These are phyloP conservation scores for Diutina mesorugosa DNA, from an alignment of 1,139 yeast genomes.

Conservation along the genomic window DNA sequence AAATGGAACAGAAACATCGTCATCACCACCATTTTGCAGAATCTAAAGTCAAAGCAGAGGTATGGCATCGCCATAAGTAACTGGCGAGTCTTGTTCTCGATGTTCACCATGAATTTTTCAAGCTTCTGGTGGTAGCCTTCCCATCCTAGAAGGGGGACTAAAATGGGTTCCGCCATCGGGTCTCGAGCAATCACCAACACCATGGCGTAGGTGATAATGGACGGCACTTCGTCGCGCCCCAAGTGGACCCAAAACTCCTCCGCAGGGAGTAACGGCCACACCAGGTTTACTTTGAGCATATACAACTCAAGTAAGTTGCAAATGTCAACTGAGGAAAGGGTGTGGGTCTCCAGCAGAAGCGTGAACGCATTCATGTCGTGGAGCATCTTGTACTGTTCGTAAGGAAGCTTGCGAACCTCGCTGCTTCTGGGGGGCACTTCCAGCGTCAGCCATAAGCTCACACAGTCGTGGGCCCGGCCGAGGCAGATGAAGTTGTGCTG, in stretches of 20 bases:
- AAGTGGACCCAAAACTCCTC: constrained; percentile 17
- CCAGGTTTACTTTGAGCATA: constrained; percentile 19
- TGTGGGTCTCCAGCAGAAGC: constrained; percentile 13
- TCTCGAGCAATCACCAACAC: constrained; percentile 18
- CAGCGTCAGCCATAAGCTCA: not conserved
- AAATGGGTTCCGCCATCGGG: constrained; percentile 15
- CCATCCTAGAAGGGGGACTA: constrained; percentile 11
- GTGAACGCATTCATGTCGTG: constrained; percentile 20
- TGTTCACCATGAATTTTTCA: constrained; percentile 13
- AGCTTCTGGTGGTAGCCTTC: constrained; percentile 8
- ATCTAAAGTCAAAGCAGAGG: constrained; percentile 24
- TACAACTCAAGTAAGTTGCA: constrained; percentile 16
- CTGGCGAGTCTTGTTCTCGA: constrained; percentile 26
- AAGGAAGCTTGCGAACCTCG: not conserved
- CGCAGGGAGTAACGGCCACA: constrained; percentile 21
- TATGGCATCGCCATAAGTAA: constrained; percentile 19
- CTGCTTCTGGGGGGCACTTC: not conserved
- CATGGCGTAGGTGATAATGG: constrained; percentile 16
- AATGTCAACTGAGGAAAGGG: constrained; percentile 12
- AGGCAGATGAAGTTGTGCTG: not conserved
- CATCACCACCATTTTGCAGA: constrained; percentile 16
- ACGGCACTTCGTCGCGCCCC: constrained; percentile 11
- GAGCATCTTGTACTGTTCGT: not conserved
- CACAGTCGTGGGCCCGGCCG: not conserved
- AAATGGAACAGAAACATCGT: constrained; percentile 19